Evolutionary conservation across 306 rosid genomes (phyloP), one percentile per base, ranked within the genome.

Genomic region (Notholithocarpus densiflorus): DNA sequence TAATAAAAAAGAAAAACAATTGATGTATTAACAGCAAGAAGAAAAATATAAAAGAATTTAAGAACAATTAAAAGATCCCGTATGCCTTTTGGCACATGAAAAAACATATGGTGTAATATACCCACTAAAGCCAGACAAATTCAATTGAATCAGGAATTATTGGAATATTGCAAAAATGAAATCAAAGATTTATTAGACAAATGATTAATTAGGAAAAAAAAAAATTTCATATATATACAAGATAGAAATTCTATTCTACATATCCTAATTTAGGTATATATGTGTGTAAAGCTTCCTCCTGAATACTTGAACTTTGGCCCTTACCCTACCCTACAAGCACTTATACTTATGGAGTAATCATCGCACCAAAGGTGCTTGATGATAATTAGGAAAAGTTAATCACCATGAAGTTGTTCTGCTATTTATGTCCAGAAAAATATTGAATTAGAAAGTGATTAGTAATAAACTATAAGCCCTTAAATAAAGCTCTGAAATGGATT

Each of bases 231-330:
- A 7, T 40, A 40, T 40, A 40, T 8, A 37, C 3, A 40, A 40
- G 1, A 40, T 40, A 8, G 0, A 40, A 40, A 40, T 40, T 40
- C 45, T 40, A 2, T 3, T 40, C 1, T 34, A 34, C 0, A 0
- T 34, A 6, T 0, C 9, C 40, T 40, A 40, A 40, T 2, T 1
- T 40, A 40, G 8, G 2, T 40, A 40, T 37, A 37, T 40, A 40
- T 7, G 1, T 40, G 3, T 40, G 0, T 37, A 0, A 40, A 8
- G 0, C 0, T 40, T 40, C 11, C 3, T 40, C 11, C 0, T 6
- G 0, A 34, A 34, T 0, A 34, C 40, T 34, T 34, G 0, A 34
- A 34, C 9, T 34, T 2, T 1, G 0, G 0, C 9, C 2, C 40
- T 34, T 34, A 34, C 9, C 9, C 40, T 6, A 34, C 40, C 40